phyloP scores from a whole-genome alignment of 768 basidiomycete species.

The Daedaleopsis nitida region DNA sequence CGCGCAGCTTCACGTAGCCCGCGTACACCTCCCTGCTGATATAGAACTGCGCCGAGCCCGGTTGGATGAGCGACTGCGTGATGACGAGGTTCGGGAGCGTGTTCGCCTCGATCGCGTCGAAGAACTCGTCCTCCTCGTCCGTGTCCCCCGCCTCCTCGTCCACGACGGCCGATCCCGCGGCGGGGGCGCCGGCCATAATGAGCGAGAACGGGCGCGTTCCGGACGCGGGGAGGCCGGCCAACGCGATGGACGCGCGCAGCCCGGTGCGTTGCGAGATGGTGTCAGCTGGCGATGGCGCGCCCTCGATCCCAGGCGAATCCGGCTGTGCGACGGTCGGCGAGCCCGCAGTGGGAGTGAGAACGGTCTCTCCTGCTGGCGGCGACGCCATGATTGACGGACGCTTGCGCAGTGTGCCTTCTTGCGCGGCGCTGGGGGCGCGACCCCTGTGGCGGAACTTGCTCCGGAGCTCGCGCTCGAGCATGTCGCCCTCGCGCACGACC shows the following conservation, averaged over 20 bases:
- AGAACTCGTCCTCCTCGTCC: constrained; percentile 94
- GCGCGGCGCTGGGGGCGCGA: constrained; percentile 36
- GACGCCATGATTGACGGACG: constrained; percentile 17
- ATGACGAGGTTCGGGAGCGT: constrained; percentile 76
- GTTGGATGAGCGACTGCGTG: constrained; percentile 58
- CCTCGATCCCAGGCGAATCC: neutral
- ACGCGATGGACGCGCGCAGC: neutral
- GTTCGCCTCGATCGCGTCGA: constrained; percentile 91
- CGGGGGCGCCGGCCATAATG: constrained; percentile 3
- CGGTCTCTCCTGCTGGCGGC: neutral
- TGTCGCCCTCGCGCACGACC: constrained; percentile 85
- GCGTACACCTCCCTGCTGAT: constrained; percentile 52
- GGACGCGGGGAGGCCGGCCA: neutral
- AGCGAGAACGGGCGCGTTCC: constrained; percentile 5
- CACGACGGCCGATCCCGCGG: neutral
- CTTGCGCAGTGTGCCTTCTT: constrained; percentile 24
- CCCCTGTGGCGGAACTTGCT: constrained; percentile 62
- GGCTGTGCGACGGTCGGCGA: neutral
- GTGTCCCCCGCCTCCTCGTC: constrained; percentile 46
- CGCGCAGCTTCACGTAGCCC: constrained; percentile 69
- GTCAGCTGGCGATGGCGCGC: constrained; percentile 25
- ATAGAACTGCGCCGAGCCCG: constrained; percentile 34
- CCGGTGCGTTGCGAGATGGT: constrained; percentile 20
- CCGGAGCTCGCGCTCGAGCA: constrained; percentile 77
- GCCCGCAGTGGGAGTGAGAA: constrained; percentile 1